phyloP scores from a whole-genome alignment of 257 asterid genomes.

The Perilla frutescens region DNA sequence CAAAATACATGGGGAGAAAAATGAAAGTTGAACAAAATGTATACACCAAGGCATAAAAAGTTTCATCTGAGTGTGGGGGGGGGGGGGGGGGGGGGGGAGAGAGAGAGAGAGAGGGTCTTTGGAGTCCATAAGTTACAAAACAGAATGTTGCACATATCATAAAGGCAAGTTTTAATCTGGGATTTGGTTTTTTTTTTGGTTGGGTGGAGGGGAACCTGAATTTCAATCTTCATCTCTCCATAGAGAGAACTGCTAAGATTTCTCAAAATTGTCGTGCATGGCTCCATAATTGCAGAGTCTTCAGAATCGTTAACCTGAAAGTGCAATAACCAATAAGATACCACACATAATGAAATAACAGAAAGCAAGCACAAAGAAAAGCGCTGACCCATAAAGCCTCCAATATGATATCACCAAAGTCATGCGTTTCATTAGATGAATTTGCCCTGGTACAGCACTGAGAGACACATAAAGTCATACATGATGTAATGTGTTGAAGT shows the following conservation, averaged over 20 bases:
- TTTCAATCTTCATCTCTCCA: constrained; percentile 60
- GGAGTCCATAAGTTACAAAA: background rate
- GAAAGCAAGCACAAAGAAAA: constrained; percentile 23
- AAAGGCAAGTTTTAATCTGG: background rate
- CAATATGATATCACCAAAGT: constrained; percentile 48
- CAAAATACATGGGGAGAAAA: constrained; percentile 29
- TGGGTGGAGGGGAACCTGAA: constrained; percentile 57
- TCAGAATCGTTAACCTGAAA: constrained; percentile 61
- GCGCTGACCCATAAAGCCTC: constrained; percentile 73
- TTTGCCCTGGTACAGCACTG: constrained; percentile 62
- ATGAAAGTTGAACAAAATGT: constrained; percentile 20
- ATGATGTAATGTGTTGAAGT: constrained; percentile 9
- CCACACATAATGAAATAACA: constrained; percentile 14
- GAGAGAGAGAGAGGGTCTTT: background rate
- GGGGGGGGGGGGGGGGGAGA: too few relatives aligned
- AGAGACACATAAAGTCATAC: constrained; percentile 22
- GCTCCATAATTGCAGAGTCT: constrained; percentile 61
- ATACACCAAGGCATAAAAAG: background rate
- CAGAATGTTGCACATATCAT: constrained; percentile 7
- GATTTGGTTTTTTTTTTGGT: too few relatives aligned
- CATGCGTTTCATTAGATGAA: constrained; percentile 49
- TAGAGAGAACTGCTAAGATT: constrained; percentile 65
- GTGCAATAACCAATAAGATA: constrained; percentile 29
- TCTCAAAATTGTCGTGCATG: constrained; percentile 73
- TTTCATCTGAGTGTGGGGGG: background rate